Evolutionary conservation across 257 asterid species (phyloP).

Genomic region (Cynanchum wilfordii): DNA sequence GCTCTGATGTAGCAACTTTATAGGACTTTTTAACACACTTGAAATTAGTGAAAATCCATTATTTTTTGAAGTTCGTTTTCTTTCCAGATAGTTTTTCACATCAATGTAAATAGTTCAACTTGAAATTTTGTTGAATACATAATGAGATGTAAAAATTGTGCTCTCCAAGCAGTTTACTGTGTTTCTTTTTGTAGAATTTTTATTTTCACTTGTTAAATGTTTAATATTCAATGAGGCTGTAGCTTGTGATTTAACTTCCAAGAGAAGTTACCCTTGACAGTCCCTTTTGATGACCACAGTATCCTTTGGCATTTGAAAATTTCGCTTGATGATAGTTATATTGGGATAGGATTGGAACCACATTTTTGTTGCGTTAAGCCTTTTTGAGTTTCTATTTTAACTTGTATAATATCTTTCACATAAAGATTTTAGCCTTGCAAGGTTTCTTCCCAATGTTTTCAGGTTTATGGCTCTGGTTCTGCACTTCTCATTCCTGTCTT

Average conservation of each 20-base stretch:
- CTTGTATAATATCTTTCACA: not conserved
- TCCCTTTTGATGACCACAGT: not conserved
- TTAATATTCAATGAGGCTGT: not conserved
- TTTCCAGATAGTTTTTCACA: not conserved
- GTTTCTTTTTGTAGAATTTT: not conserved
- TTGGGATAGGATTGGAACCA: not conserved
- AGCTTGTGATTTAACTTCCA: not conserved
- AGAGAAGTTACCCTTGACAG: not conserved
- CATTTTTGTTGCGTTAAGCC: not conserved
- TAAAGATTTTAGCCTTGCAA: not conserved
- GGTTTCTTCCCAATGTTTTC: not conserved
- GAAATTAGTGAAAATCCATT: not conserved
- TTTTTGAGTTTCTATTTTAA: too few relatives aligned
- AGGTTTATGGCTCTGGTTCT: not conserved
- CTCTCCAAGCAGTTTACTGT: not conserved
- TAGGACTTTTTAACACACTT: not conserved
- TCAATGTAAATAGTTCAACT: not conserved
- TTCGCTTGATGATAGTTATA: not conserved
- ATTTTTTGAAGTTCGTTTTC: not conserved
- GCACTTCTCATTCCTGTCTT: not conserved
- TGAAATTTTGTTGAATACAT: not conserved
- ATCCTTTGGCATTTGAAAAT: not conserved
- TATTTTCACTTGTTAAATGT: not conserved
- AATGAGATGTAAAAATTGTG: not conserved
- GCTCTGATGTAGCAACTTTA: slow-evolving; percentile 12